Evolutionary conservation across 2,329 filamentous ascomycete genomes (phyloP).

Genomic region (Alternaria solani): DNA sequence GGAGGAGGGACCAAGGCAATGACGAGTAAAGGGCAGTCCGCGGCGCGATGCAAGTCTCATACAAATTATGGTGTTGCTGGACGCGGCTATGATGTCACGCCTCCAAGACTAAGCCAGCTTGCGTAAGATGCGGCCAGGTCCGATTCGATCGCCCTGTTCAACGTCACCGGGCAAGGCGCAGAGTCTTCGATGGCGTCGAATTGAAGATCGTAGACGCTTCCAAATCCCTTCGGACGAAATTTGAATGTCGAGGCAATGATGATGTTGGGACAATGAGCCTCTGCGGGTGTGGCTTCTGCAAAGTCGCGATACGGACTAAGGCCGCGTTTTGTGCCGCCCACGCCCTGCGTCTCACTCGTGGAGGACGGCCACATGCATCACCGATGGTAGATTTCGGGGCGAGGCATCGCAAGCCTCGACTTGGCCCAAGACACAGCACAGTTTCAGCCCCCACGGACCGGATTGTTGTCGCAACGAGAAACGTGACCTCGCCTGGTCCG

Average conservation of each 20-base stretch:
- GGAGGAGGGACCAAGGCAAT: slow-evolving; percentile 11
- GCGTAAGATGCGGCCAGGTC: slow-evolving; percentile 16
- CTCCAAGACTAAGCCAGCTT: slow-evolving; percentile 14
- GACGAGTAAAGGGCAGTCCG: slow-evolving; percentile 1
- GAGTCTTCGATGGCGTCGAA: slow-evolving; percentile 5
- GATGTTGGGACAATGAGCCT: slow-evolving; percentile 3
- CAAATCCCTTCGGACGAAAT: background rate
- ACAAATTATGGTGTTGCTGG: slow-evolving; percentile 13
- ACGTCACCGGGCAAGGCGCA: slow-evolving; percentile 18
- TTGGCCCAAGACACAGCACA: background rate
- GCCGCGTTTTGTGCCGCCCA: background rate
- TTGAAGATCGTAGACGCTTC: background rate
- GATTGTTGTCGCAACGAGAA: background rate
- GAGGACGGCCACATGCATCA: background rate
- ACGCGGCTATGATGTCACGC: slow-evolving; percentile 24
- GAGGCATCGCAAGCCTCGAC: background rate
- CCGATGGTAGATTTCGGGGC: background rate
- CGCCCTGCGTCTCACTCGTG: background rate
- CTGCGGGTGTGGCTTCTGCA: slow-evolving; percentile 11
- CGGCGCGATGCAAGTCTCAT: slow-evolving; percentile 14
- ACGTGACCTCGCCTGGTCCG: background rate
- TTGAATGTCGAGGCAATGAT: background rate
- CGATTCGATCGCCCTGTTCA: slow-evolving; percentile 7
- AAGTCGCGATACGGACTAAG: slow-evolving; percentile 4
- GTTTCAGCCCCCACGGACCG: background rate